phyloP scores from a whole-genome alignment of 768 basidiomycete genomes.

The Mycena epipterygia region DNA sequence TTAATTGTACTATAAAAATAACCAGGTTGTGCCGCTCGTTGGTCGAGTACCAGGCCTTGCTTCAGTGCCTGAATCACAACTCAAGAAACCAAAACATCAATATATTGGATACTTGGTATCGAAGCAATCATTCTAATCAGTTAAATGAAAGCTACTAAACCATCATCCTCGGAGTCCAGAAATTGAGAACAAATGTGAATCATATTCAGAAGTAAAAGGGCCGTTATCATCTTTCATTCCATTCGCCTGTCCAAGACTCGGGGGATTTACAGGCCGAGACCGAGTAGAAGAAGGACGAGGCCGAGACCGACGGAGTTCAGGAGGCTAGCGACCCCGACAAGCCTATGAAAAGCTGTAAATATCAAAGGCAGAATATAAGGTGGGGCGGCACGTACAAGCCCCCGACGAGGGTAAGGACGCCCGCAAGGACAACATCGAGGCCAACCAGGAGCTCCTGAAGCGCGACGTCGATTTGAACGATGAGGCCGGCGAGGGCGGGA shows the following conservation, averaged over 20 bases:
- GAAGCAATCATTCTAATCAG: conserved; percentile 6
- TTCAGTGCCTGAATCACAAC: neutral
- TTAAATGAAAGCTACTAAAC: conserved; percentile 6
- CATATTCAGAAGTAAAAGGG: conserved; percentile 7
- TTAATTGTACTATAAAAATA: neutral
- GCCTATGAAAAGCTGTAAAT: conserved; percentile 42
- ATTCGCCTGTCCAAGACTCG: conserved; percentile 1
- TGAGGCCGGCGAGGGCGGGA: neutral
- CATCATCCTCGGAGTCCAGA: conserved; percentile 1
- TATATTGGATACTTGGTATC: conserved; percentile 10
- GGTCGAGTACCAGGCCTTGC: neutral
- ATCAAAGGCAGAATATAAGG: conserved; percentile 32
- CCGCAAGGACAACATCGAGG: conserved; percentile 40
- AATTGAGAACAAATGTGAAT: conserved; percentile 1
- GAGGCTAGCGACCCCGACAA: conserved; percentile 6
- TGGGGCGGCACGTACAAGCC: conserved; percentile 27
- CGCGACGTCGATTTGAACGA: conserved; percentile 38
- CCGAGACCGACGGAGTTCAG: conserved; percentile 1
- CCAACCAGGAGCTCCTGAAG: conserved; percentile 37
- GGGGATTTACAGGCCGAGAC: conserved; percentile 15
- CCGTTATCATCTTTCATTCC: conserved; percentile 1
- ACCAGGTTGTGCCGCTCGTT: neutral
- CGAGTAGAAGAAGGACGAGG: neutral
- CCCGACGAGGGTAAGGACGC: conserved; percentile 41
- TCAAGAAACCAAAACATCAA: conserved; percentile 8